Conservation (phyloP, 305 asterid species). For the Rubia tinctorum region DNA sequence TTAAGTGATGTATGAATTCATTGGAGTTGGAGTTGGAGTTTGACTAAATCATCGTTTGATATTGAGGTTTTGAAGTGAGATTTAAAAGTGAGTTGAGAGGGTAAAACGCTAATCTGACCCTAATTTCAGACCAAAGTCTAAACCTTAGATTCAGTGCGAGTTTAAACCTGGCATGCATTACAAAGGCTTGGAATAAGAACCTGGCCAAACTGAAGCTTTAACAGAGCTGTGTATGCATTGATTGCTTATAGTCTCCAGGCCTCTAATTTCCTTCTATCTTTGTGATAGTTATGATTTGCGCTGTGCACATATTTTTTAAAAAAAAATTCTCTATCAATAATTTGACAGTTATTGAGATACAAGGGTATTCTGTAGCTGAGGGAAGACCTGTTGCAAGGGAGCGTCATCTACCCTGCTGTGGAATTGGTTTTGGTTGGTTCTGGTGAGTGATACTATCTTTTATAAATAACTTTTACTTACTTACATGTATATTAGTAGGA, state of each 20-base stretch:
- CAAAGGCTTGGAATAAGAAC: neutral
- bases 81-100: neutral
- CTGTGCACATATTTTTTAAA: neutral
- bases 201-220: neutral
- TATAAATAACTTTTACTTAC: neutral
- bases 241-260: neutral
- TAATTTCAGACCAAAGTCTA: neutral
- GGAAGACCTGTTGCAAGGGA: slow-evolving; percentile 25
- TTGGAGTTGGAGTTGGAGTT: too few species aligned
- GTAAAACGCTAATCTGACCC: neutral
- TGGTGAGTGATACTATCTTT: slow-evolving; percentile 18
- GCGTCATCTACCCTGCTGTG: slow-evolving; percentile 30
- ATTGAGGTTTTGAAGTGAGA: neutral
- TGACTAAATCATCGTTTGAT: neutral
- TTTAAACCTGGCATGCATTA: neutral
- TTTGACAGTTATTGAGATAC: slow-evolving; percentile 8
- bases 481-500: neutral
- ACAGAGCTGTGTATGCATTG: neutral
- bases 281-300: neutral
- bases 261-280: neutral
- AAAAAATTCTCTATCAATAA: neutral
- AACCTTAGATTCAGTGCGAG: neutral
- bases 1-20: neutral
- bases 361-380: slow-evolving; percentile 27
- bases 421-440: slow-evolving; percentile 29